Conservation (phyloP, 208 protist genomes). For the Leishmania amazonensis region DNA sequence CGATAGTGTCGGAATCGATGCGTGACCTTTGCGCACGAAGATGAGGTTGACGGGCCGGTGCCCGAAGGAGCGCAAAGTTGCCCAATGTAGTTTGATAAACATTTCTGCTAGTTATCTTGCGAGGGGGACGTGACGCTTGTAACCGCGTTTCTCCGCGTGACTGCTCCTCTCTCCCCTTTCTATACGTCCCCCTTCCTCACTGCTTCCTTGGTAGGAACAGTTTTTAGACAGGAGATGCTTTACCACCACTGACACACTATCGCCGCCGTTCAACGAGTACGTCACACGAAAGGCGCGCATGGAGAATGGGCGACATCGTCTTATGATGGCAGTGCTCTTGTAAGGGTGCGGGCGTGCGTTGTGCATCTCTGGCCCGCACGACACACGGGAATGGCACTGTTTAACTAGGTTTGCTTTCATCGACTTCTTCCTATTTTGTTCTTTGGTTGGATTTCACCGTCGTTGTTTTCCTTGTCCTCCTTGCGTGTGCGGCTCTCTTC, state of each 20-base stretch:
- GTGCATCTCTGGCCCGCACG: not conserved
- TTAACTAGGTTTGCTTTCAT: not conserved
- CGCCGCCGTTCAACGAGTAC: not conserved
- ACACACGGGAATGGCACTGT: not conserved
- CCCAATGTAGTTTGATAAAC: not conserved
- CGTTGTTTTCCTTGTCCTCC: not conserved
- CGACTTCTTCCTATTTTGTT: not conserved
- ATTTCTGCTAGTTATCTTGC: not conserved
- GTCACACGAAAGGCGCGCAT: not conserved
- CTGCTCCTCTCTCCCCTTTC: not conserved
- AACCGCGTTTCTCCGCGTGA: not conserved
- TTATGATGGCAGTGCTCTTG: not conserved
- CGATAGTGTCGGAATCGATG: not conserved
- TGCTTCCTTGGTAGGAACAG: not conserved
- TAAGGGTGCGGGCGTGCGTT: not conserved
- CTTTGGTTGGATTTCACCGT: not conserved
- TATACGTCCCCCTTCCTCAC: not conserved
- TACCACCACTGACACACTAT: not conserved
- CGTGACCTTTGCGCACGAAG: not conserved
- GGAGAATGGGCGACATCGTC: not conserved
- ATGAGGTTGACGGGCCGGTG: not conserved
- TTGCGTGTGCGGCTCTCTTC: not conserved
- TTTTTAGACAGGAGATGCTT: not conserved
- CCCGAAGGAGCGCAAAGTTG: not conserved
- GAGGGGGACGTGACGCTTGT: not conserved